A percentile compares a stretch with the other conserved stretches of the same genome.
Conservation (phyloP, 768 basidiomycete genomes). For the Agrocybe pediades region DNA sequence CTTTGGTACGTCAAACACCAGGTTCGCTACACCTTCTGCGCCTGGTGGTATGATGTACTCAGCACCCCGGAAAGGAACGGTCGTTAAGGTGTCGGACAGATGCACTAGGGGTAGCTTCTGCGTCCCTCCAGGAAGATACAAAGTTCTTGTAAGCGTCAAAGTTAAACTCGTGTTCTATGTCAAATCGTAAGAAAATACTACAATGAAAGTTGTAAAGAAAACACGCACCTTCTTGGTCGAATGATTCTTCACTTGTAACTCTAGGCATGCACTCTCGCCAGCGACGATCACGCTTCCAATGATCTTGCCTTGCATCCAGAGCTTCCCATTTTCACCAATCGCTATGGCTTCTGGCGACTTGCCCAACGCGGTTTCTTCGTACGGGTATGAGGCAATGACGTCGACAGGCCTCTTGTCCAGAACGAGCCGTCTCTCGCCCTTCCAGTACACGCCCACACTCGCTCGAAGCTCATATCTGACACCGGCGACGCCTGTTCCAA, state of each 20-base stretch:
- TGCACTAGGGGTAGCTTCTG: conserved; percentile 45
- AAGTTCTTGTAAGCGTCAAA: conserved; percentile 58
- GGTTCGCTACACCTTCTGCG: conserved; percentile 74
- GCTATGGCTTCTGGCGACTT: conserved; percentile 55
- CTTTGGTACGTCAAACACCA: conserved; percentile 80
- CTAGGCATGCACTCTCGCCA: conserved; percentile 71
- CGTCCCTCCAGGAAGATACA: conserved; percentile 55
- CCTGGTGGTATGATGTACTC: conserved; percentile 78
- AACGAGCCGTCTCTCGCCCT: conserved; percentile 70
- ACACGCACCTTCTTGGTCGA: conserved; percentile 69
- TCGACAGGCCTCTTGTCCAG: conserved; percentile 61
- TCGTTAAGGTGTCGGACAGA: conserved; percentile 67
- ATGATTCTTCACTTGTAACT: conserved; percentile 82
- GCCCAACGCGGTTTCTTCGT: conserved; percentile 34
- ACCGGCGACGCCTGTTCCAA: conserved; percentile 67
- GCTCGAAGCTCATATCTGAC: conserved; percentile 76
- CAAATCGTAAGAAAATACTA: conserved; percentile 2
- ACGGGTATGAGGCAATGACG: conserved; percentile 57
- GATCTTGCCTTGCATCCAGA: conserved; percentile 74
- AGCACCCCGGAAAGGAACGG: conserved; percentile 69
- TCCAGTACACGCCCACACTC: conserved; percentile 74
- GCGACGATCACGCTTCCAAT: conserved; percentile 64
- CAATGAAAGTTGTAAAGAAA: conserved; percentile 8
- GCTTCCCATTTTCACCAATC: conserved; percentile 77
- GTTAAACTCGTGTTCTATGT: conserved; percentile 68